These are phyloP conservation scores for Vicia villosa DNA, from an alignment of 306 rosid species.

Conservation along the genomic window DNA sequence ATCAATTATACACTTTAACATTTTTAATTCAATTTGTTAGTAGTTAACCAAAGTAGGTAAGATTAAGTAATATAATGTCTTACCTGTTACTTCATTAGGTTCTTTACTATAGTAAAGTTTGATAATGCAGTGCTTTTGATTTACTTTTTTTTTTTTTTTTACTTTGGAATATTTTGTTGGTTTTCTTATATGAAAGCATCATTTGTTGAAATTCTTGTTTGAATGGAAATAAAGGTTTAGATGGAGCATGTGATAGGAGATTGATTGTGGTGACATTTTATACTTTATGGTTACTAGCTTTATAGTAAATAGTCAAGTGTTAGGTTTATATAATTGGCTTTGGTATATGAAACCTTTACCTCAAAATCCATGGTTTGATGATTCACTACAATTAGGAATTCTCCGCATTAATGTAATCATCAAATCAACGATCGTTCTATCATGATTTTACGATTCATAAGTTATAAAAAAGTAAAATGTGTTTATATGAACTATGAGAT, in stretches of 20 bases:
- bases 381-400: background rate
- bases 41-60: background rate
- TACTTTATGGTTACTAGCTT: constrained; percentile 33
- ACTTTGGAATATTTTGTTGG: constrained; percentile 32
- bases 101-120: constrained; percentile 32
- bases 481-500: too few relatives aligned
- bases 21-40: constrained; percentile 35
- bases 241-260: constrained; percentile 39
- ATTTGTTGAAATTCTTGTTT: constrained; percentile 48
- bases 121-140: constrained; percentile 14
- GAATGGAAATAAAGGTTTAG: constrained; percentile 31
- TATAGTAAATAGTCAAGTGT: constrained; percentile 36
- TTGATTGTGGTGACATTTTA: constrained; percentile 9
- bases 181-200: constrained; percentile 40
- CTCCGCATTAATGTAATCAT: too few relatives aligned
- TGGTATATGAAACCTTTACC: background rate
- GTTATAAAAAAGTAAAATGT: too few relatives aligned
- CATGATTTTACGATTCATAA: too few relatives aligned
- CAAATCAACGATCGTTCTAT: too few relatives aligned
- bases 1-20: background rate
- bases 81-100: constrained; percentile 43
- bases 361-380: constrained; percentile 13
- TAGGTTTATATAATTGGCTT: background rate
- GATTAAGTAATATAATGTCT: constrained; percentile 32
- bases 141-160: background rate